These are phyloP conservation scores for Ceratobasidium papillatum DNA, from an alignment of 1,284 basidiomycete species.

Conservation along the genomic window DNA sequence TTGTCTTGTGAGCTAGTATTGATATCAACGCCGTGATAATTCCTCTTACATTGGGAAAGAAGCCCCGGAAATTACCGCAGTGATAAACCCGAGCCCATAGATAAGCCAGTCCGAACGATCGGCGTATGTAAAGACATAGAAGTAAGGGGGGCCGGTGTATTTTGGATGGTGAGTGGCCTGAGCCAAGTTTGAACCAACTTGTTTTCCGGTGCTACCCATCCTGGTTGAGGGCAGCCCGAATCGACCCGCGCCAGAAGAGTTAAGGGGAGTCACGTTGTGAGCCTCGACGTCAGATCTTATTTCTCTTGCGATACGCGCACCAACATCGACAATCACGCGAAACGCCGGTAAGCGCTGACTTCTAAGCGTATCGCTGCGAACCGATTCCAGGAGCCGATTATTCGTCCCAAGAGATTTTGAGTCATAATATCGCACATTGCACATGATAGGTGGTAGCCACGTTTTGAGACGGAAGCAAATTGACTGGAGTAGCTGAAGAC, in stretches of 20 bases:
- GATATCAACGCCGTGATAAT: not conserved
- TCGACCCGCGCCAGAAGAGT: not conserved
- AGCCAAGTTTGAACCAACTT: not conserved
- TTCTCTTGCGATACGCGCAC: not conserved
- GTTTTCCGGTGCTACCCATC: not conserved
- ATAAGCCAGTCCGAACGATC: slow-evolving; percentile 20
- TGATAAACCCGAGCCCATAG: not conserved
- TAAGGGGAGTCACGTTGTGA: not conserved
- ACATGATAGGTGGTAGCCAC: no score
- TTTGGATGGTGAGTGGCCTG: not conserved
- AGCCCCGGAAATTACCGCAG: slow-evolving; percentile 13
- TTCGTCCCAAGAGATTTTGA: not conserved
- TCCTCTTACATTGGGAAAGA: slow-evolving; percentile 21
- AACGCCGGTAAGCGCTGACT: not conserved
- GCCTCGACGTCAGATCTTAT: not conserved
- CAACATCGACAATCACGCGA: not conserved
- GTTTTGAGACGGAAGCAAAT: no score
- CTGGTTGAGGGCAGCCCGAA: not conserved
- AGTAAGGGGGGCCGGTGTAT: slow-evolving; percentile 9
- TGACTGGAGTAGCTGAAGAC: no score
- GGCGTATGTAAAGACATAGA: slow-evolving; percentile 36
- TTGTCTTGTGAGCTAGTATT: not conserved
- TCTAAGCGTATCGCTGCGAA: not conserved
- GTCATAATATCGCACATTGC: not conserved
- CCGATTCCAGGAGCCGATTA: not conserved